Percentiles rank a stretch among this genome's conserved stretches.
These are phyloP conservation scores for Excoecaria agallocha DNA, from an alignment of 345 rosid species.

Conservation along the genomic window DNA sequence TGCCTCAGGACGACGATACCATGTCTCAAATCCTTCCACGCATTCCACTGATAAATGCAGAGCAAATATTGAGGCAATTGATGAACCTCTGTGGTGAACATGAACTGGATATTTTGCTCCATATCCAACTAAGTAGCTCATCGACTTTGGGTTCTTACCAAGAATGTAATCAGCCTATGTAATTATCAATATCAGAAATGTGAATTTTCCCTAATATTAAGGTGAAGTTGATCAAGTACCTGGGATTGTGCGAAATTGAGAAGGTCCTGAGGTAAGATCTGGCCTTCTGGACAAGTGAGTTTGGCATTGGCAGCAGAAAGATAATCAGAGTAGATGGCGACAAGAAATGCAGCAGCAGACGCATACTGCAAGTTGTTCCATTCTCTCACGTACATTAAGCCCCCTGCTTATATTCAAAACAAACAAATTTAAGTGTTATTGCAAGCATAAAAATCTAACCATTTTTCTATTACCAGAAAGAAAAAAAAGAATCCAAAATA, in stretches of 20 bases:
- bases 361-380: conserved; percentile 90
- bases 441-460: background rate
- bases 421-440: background rate
- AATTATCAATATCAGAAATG: too few species aligned
- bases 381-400: conserved; percentile 64
- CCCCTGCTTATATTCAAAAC: conserved; percentile 36
- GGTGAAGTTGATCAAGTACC: conserved; percentile 29
- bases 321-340: conserved; percentile 60
- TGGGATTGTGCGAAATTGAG: conserved; percentile 66
- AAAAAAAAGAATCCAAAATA: background rate
- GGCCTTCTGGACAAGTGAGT: conserved; percentile 60
- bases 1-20: conserved; percentile 24
- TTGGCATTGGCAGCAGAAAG: conserved; percentile 58
- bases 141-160: conserved; percentile 29
- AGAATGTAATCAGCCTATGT: conserved; percentile 30
- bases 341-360: conserved; percentile 70
- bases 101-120: conserved; percentile 25
- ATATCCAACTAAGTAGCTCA: conserved; percentile 30
- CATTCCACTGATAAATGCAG: conserved; percentile 21
- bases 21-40: conserved; percentile 31
- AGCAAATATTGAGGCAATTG: conserved; percentile 25
- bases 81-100: conserved; percentile 35
- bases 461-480: background rate
- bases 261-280: conserved; percentile 50
- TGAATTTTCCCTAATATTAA: too few species aligned